Evolutionary conservation across 2,329 filamentous ascomycete species (phyloP), one percentile per base, ranked within the genome.

Genomic region (Sclerotinia nivalis): DNA sequence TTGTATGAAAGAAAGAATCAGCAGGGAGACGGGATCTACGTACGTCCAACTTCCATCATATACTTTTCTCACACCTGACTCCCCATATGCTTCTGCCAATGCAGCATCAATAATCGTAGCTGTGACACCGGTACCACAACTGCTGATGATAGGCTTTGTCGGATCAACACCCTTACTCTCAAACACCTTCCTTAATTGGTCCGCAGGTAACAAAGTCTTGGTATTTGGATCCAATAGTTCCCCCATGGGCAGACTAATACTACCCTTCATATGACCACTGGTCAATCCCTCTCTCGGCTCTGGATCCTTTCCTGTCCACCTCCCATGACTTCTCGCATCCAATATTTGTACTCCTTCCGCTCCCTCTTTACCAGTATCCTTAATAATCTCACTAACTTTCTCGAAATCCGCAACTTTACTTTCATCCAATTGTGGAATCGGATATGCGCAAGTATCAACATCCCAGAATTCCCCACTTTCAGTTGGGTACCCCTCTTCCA

Each of bases 31-130:
- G 37, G 12, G n/a, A 34, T 25, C 15, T 50, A 90, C 92, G 89
- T 84, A 97, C 87, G 96, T 98, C 96, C 96, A 99, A 80, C 94
- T 97, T 61, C 96, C 96, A 80, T 99, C 96, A 77, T 99, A 99
- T 31, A 99, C 85, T 78, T 87, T 89, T 74, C 92, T 87, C 68
- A 87, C 87, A 71, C 89, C 86, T 0, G 86, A 81, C 5, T 87
- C 83, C 2, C 91, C 92, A 77, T 89, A 94, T 31, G 94, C 93
- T 80, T 93, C 89, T 43, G 88, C 88, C 68, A 99, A 82, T 2
- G 93, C 96, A 50, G 93, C 91, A 78, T 99, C 96, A 55, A 99
- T 88, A 56, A 97, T 88, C 25, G 92, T 93, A 10, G 96, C 96
- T 15, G 94, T 98, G 66, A 99, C 95, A 47, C 96, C 96, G 9